These are phyloP conservation scores for Fusarium pilosicola DNA, from an alignment of 2,329 filamentous ascomycete species.

Conservation along the genomic window DNA sequence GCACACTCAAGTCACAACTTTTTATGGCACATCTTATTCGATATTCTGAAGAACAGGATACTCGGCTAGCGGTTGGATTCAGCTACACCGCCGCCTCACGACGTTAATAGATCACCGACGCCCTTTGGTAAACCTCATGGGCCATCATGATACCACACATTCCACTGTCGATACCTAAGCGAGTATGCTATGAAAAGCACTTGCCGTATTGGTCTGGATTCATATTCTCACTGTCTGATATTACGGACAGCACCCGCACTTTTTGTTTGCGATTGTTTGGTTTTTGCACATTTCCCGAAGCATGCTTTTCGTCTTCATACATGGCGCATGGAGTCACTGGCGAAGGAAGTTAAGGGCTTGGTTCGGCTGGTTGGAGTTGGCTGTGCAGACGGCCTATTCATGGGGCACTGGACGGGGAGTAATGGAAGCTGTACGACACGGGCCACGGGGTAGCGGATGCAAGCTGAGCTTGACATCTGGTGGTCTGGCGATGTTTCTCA, in stretches of 20 bases:
- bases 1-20: conserved; percentile 13
- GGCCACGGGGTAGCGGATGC: conserved; percentile 28
- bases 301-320: conserved; percentile 52
- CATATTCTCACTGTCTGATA: conserved; percentile 44
- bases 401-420: conserved; percentile 38
- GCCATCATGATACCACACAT: conserved; percentile 40
- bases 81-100: conserved; percentile 45
- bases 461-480: conserved; percentile 42
- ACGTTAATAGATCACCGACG: conserved; percentile 49
- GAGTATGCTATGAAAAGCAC: conserved; percentile 25
- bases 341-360: conserved; percentile 49
- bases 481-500: conserved; percentile 28
- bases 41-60: conserved; percentile 44
- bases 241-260: conserved; percentile 39
- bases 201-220: conserved; percentile 40
- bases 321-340: conserved; percentile 56
- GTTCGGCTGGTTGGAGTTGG: conserved; percentile 52
- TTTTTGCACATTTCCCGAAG: conserved; percentile 49
- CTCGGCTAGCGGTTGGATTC: conserved; percentile 46
- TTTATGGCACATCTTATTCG: conserved; percentile 21
- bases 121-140: conserved; percentile 35
- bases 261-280: conserved; percentile 44
- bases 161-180: conserved; percentile 26
- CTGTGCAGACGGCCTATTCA: conserved; percentile 42
- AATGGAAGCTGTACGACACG: conserved; percentile 39